Conservation (phyloP, 2,329 filamentous ascomycete genomes). For the Colletotrichum coccodes region DNA sequence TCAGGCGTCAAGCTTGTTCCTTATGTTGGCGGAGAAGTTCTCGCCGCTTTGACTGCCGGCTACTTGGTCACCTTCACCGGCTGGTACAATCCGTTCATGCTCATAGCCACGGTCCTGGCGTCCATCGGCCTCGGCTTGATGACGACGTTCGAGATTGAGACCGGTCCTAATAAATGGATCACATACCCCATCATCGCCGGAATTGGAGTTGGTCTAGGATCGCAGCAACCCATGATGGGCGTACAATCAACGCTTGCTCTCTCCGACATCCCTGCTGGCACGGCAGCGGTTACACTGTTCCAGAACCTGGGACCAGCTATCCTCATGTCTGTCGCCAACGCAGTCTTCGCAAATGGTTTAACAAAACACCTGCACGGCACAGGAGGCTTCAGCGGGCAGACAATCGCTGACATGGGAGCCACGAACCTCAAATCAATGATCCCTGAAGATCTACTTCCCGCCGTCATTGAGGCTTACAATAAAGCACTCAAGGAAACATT, state of each 20-base stretch:
- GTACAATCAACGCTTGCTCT: slow-evolving; percentile 38
- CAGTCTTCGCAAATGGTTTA: slow-evolving; percentile 25
- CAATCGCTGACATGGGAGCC: slow-evolving; percentile 55
- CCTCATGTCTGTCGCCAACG: slow-evolving; percentile 27
- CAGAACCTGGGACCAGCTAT: slow-evolving; percentile 30
- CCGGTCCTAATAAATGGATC: slow-evolving; percentile 33
- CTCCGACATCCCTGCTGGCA: slow-evolving; percentile 23
- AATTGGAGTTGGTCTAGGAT: slow-evolving; percentile 39
- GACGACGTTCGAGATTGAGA: slow-evolving; percentile 10
- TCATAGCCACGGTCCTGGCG: slow-evolving; percentile 39
- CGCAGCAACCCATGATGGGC: slow-evolving; percentile 39
- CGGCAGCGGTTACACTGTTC: slow-evolving; percentile 26
- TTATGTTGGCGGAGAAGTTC: slow-evolving; percentile 40
- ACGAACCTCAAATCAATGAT: slow-evolving; percentile 67
- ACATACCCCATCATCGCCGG: slow-evolving; percentile 39
- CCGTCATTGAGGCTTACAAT: slow-evolving; percentile 71
- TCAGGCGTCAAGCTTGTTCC: slow-evolving; percentile 46
- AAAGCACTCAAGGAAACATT: slow-evolving; percentile 70
- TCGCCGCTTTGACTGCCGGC: slow-evolving; percentile 40
- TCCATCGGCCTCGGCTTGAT: slow-evolving; percentile 38
- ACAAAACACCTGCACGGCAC: slow-evolving; percentile 43
- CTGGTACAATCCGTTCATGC: slow-evolving; percentile 49
- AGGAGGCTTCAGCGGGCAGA: slow-evolving; percentile 16
- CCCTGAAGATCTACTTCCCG: slow-evolving; percentile 53
- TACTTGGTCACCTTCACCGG: slow-evolving; percentile 42